Evolutionary conservation across 345 rosid genomes (phyloP), one percentile per base, ranked within the genome.

Genomic region (Pistacia integerrima): DNA sequence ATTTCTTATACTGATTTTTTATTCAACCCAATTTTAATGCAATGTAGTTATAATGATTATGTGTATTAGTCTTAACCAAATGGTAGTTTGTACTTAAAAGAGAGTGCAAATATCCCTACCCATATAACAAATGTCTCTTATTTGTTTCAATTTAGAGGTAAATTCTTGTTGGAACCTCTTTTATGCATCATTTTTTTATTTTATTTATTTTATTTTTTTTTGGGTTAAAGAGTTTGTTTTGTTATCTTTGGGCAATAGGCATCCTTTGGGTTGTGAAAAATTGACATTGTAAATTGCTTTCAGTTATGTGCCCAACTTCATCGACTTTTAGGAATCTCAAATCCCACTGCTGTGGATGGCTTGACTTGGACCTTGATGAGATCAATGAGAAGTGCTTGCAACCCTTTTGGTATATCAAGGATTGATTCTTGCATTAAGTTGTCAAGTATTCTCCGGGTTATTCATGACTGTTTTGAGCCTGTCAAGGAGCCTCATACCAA

Each of bases 331-430:
- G 92, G 92, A 71, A 80, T 81, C 65, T 77, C 86, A 77, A 77
- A 85, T 78, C 78, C 90, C 46, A 85, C 89, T 76, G 56, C 73
- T 59, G 80, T 67, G 72, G 84, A 81, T 79, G 86, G 89, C 77
- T 82, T 89, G 76, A 85, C 85, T 41, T 89, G 92, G 92, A 87
- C 89, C 17, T 59, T 89, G 71, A 65, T 84, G 58, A 85, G 86
- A 75, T 75, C 83, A 48, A 67, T 13, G 68, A 75, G 69, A 54
- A 67, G 41, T 51, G 82, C 77, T 36, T 82, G 56, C 76, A 58
- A 35, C 63, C 67, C 70, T 38, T 77, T 67, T 58, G 79, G 70
- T 61, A 74, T 77, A 30, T 36, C 81, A 28, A 63, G 69, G 73
- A 49, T 58, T 71, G 69, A 70, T 28, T 79, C 76, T 63, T 55